Percentiles rank a stretch among this genome's conserved stretches.
Conservation (phyloP, 2,329 filamentous ascomycete genomes). For the Mollisiaceae sp. region DNA sequence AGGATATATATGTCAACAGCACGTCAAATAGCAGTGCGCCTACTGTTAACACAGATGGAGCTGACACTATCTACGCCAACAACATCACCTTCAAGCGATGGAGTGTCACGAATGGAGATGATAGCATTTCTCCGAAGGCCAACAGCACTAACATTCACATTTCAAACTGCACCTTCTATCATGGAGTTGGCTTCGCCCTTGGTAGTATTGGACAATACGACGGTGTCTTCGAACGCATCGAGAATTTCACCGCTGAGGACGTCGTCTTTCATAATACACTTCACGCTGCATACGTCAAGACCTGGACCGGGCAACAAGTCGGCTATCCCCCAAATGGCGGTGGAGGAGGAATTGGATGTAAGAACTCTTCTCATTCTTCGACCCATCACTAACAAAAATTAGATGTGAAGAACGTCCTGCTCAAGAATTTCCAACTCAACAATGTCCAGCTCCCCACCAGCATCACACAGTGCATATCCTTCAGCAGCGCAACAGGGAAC, state of each 20-base stretch:
- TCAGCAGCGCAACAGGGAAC: constrained; percentile 44
- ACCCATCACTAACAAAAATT: not conserved
- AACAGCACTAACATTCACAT: constrained; percentile 61
- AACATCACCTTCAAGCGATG: constrained; percentile 57
- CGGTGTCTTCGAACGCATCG: constrained; percentile 53
- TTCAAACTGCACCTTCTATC: constrained; percentile 54
- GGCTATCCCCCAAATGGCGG: constrained; percentile 64
- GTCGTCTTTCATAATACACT: constrained; percentile 52
- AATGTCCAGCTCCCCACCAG: constrained; percentile 23
- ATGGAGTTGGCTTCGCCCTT: constrained; percentile 59
- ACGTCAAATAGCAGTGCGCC: constrained; percentile 50
- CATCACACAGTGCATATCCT: constrained; percentile 26
- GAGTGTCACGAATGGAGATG: constrained; percentile 58
- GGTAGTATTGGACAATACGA: constrained; percentile 63
- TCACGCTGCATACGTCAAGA: constrained; percentile 60
- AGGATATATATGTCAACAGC: constrained; percentile 60
- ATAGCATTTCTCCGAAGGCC: constrained; percentile 58
- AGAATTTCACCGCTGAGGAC: constrained; percentile 54
- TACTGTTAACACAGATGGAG: constrained; percentile 55
- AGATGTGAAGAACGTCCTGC: constrained; percentile 4
- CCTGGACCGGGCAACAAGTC: constrained; percentile 58
- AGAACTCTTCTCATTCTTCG: constrained; percentile 4
- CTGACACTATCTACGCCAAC: constrained; percentile 58
- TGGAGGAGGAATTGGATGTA: constrained; percentile 57
- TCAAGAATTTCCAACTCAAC: constrained; percentile 9